These are phyloP conservation scores for Phylloporus arenicola DNA, from an alignment of 768 basidiomycete species.

Conservation along the genomic window DNA sequence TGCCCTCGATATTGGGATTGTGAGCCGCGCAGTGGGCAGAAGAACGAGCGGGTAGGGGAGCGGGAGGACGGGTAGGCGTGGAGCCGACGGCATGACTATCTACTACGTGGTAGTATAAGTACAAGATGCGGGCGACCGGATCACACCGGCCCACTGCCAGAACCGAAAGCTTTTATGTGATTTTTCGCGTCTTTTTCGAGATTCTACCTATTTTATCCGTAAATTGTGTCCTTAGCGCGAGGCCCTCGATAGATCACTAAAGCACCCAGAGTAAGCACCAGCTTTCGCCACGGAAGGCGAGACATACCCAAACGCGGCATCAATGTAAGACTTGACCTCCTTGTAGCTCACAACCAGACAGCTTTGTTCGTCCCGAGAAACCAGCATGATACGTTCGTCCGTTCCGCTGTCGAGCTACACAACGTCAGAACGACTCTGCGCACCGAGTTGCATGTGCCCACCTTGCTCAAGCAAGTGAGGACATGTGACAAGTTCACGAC, in stretches of 20 bases:
- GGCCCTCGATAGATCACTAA: slow-evolving; percentile 43
- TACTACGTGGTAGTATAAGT: slow-evolving; percentile 2
- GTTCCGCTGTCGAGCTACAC: slow-evolving; percentile 83
- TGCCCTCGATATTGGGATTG: slow-evolving; percentile 56
- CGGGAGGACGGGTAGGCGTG: slow-evolving; percentile 61
- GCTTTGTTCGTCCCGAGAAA: slow-evolving; percentile 92
- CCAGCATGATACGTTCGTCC: slow-evolving; percentile 92
- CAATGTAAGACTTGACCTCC: slow-evolving; percentile 82
- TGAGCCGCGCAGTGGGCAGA: slow-evolving; percentile 65
- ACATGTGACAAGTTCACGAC: slow-evolving; percentile 90
- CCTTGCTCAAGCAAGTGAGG: slow-evolving; percentile 90
- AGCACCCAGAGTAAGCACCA: background rate
- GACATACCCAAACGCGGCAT: slow-evolving; percentile 74
- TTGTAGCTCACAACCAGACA: slow-evolving; percentile 92
- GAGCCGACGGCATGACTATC: slow-evolving; percentile 15
- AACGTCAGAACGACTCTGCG: background rate
- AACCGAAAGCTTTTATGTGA: slow-evolving; percentile 29
- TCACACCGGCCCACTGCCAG: background rate
- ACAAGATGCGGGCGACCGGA: background rate
- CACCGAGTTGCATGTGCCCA: slow-evolving; percentile 25
- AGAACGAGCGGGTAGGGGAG: slow-evolving; percentile 70
- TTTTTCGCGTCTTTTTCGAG: slow-evolving; percentile 59
- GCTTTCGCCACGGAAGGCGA: background rate
- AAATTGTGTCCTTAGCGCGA: slow-evolving; percentile 17
- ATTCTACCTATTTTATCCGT: slow-evolving; percentile 59